Base-by-base conservation (phyloP, 2,329 filamentous ascomycete genomes). In the Alternaria sp. region DNA sequence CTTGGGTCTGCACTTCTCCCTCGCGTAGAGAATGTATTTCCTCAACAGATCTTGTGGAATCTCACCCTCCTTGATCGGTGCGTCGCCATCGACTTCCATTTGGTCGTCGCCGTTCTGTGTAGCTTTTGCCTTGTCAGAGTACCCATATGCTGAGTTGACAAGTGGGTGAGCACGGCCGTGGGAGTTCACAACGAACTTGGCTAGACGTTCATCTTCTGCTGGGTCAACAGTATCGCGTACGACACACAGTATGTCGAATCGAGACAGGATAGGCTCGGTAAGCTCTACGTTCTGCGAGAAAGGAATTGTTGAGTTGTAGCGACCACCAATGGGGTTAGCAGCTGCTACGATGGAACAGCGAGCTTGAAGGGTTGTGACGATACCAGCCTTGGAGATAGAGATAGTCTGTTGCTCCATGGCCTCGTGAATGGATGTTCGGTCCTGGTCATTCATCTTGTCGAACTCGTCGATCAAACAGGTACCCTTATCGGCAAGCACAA, bases 391-490 rank as follows among this genome's bases (percentile, higher is more conserved):
- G 68, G 93, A 97, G 76, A 99, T 99, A 65, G 95, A 98, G 71
- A 99, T 99, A 2, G 96, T 99, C 82, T 99, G 96, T 81, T 99
- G 96, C 81, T 99, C 96, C 96, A 99, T 99, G 64, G 96, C 96
- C 85, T 99, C 96, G 86, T 99, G 96, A 72, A 99, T 99, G 8
- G 93, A 97, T 1, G 96, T 98, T 69, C 96, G 89, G 80, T 99
- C 96, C 78, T 98, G 93, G 79, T 99, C 96, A 79, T 98, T 98
- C 96, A 99, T 99, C 86, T 99, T 99, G 87, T 99, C 96, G 74
- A 99, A 99, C 81, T 99, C 96, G 74, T 99, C 96, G 67, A 99
- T 99, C 28, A 99, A 86, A 76, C 96, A 98, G 15, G 93, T 97
- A 44, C 96, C 96, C 69, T 93, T 91, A 79, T 99, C 96, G 15